phyloP scores from a whole-genome alignment of 1,284 basidiomycete genomes.

The Sporisorium exsertum region DNA sequence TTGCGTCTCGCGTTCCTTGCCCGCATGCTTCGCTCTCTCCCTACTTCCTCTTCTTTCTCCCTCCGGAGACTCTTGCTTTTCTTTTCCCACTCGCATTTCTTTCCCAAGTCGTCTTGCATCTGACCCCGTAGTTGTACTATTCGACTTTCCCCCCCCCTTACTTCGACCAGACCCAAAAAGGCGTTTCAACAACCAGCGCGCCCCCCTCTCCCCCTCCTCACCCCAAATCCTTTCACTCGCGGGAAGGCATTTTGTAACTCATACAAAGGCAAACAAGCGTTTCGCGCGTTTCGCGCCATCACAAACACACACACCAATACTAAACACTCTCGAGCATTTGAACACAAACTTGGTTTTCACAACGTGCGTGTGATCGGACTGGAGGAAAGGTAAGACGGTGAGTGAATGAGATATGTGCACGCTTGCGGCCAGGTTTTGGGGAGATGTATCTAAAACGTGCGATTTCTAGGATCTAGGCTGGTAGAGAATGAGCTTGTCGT shows the following conservation, averaged over 20 bases:
- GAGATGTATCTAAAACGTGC: too few relatives aligned
- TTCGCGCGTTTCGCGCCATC: too few relatives aligned
- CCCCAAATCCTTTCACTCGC: slow-evolving; percentile 2
- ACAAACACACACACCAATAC: slow-evolving; percentile 10
- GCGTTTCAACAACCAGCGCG: neutral
- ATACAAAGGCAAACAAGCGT: slow-evolving; percentile 11
- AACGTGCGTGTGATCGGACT: neutral
- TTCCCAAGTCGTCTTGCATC: slow-evolving; percentile 10
- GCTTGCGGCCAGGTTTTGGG: too few relatives aligned
- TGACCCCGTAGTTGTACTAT: slow-evolving; percentile 11
- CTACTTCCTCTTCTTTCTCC: neutral
- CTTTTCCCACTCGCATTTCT: slow-evolving; percentile 1
- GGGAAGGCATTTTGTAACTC: slow-evolving; percentile 42
- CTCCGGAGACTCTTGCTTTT: neutral
- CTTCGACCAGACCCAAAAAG: slow-evolving; percentile 50
- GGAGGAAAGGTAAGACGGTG: neutral
- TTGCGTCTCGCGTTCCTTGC: neutral
- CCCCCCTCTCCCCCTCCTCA: neutral
- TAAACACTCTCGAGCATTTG: slow-evolving; percentile 24
- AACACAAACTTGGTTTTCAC: neutral
- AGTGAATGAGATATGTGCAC: neutral
- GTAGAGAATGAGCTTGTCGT: slow-evolving; percentile 41
- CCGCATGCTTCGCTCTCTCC: neutral
- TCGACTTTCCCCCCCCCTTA: slow-evolving; percentile 8
- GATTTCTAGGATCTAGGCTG: slow-evolving; percentile 33